A percentile compares a stretch with the other conserved stretches of the same genome.
These are phyloP conservation scores for Suillus tomentosus DNA, from an alignment of 768 basidiomycete genomes.

Conservation along the genomic window DNA sequence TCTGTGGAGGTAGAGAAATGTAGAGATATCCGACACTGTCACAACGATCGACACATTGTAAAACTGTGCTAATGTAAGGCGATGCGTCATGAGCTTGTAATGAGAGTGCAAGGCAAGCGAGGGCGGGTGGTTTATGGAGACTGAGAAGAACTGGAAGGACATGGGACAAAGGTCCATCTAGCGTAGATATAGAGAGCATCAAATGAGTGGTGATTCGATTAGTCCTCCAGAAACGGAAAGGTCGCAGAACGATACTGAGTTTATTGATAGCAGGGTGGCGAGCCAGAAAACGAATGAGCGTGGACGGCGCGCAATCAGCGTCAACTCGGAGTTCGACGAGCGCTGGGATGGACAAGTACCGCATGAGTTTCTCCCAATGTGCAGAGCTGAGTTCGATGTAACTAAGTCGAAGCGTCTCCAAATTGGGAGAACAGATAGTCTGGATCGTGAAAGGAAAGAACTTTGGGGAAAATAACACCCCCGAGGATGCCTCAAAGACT, in stretches of 20 bases:
- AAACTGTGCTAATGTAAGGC: not conserved
- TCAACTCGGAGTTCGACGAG: not conserved
- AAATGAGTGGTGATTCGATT: too few species aligned
- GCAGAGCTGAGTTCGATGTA: not conserved
- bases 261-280: not conserved
- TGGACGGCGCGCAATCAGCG: not conserved
- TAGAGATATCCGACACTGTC: not conserved
- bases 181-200: not conserved
- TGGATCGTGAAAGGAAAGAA: not conserved
- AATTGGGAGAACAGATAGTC: not conserved
- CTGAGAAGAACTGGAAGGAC: not conserved
- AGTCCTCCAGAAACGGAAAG: too few species aligned
- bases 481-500: not conserved
- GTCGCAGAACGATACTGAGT: too few species aligned
- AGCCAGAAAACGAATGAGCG: not conserved
- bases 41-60: not conserved
- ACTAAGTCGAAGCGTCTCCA: not conserved
- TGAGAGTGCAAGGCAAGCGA: not conserved
- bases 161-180: not conserved
- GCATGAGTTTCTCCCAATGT: not conserved
- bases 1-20: not conserved
- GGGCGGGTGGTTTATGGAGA: not conserved
- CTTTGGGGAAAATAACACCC: not conserved
- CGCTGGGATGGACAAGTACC: not conserved
- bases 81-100: not conserved